Conservation (phyloP, 805 yeast species). For the Candida hungchunana region DNA sequence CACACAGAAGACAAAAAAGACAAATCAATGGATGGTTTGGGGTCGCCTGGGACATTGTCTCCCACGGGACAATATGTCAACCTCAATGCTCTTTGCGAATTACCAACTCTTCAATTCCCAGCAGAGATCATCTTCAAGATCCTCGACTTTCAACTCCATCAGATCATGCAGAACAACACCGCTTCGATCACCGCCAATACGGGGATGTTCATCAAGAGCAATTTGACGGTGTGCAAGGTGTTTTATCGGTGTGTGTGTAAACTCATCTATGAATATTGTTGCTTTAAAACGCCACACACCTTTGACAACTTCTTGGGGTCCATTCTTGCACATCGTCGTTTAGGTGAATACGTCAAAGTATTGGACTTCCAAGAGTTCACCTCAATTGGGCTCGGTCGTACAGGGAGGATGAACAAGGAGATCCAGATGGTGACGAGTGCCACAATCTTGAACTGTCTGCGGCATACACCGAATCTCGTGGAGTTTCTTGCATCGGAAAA, state of each 20-base stretch:
- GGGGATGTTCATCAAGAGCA: conserved; percentile 46
- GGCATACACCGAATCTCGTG: conserved; percentile 58
- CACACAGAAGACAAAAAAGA: neutral
- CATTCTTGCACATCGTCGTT: conserved; percentile 38
- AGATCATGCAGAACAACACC: conserved; percentile 44
- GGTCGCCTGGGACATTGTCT: conserved; percentile 6
- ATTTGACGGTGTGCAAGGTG: conserved; percentile 52
- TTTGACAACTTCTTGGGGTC: conserved; percentile 67
- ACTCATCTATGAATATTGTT: conserved; percentile 60
- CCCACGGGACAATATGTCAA: conserved; percentile 4
- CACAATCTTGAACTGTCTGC: conserved; percentile 63
- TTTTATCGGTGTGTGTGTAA: conserved; percentile 55
- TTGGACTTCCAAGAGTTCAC: conserved; percentile 88
- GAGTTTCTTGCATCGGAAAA: conserved; percentile 85
- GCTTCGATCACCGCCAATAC: conserved; percentile 48
- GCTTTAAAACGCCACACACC: conserved; percentile 75
- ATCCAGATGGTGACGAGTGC: conserved; percentile 82
- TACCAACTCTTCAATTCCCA: conserved; percentile 33
- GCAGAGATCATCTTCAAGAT: conserved; percentile 53
- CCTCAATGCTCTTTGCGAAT: conserved; percentile 1
- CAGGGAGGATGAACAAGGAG: conserved; percentile 85
- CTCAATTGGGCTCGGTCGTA: conserved; percentile 83
- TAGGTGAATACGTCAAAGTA: conserved; percentile 63
- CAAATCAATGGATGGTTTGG: conserved; percentile 5
- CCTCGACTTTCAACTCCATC: conserved; percentile 50